A percentile compares a stretch with the other conserved stretches of the same genome.
Evolutionary conservation across 805 yeast species (phyloP).

Genomic region (Torulaspora quercuum): DNA sequence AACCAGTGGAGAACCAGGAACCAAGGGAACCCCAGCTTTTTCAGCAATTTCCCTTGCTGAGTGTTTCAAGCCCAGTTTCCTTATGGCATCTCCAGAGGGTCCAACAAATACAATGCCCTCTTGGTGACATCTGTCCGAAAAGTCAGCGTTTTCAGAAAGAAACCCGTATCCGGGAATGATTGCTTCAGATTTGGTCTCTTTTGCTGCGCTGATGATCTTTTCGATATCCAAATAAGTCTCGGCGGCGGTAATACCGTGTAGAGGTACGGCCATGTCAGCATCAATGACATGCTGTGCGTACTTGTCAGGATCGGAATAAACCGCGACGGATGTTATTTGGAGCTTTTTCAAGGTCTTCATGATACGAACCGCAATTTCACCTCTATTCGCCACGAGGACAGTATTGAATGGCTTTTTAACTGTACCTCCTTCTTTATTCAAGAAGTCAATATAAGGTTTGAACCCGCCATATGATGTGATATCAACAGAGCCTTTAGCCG

Average conservation of each 20-base stretch:
- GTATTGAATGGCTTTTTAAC: conserved; percentile 63
- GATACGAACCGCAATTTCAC: conserved; percentile 95
- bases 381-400: conserved; percentile 94
- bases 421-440: conserved; percentile 27
- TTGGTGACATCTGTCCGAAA: conserved; percentile 77
- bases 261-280: conserved; percentile 79
- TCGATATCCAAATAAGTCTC: conserved; percentile 86
- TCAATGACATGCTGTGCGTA: conserved; percentile 80
- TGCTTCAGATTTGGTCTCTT: conserved; percentile 82
- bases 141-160: conserved; percentile 93
- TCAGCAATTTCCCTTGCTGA: conserved; percentile 94
- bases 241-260: conserved; percentile 80
- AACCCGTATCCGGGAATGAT: conserved; percentile 98
- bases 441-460: conserved; percentile 50
- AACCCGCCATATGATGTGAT: conserved; percentile 90
- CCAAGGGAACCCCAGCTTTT: conserved; percentile 90
- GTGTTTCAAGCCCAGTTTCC: conserved; percentile 89
- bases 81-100: conserved; percentile 91
- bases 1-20: conserved; percentile 93
- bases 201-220: conserved; percentile 82
- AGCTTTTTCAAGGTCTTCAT: conserved; percentile 82
- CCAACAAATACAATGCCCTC: conserved; percentile 93
- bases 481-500: conserved; percentile 65
- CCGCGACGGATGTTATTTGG: conserved; percentile 75
- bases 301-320: conserved; percentile 86